Base-by-base conservation (phyloP, 768 basidiomycete species). In the Tulasnella calospora region DNA sequence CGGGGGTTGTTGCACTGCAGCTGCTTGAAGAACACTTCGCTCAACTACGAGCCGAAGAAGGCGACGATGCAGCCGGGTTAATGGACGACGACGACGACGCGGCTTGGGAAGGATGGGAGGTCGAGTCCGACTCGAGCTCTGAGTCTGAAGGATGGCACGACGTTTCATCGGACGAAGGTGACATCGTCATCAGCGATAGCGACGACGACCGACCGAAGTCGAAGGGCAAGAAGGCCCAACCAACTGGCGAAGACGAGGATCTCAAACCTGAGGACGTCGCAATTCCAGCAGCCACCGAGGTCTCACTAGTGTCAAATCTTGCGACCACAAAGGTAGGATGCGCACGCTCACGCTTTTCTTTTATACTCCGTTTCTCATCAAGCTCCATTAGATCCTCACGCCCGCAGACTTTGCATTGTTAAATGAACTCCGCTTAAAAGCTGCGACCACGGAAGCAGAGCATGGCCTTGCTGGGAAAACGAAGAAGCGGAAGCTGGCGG, bases 391-490 rank as follows among this genome's bases (percentile, higher is more conserved):
- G 95, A 99, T 99, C 82, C 89, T 99, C 61, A 99, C 98, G 0
- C 98, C 98, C 0, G 96, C 96, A 40, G 98, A 99, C 84, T 99
- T 98, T 83, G 93, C 93, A 0, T 84, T 98, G 74, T 87, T 99
- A 74, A 93, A 94, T 82, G 94, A 98, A 81, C 90, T 99, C 27
- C 91, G 92, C 2, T 88, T 94, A 73, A 88, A 94, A 85, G 94
- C 92, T 0, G 94, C 93, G 23, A 86, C 88, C 21, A 88, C 90
- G 78, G 90, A 90, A 0, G 90, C 93, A 8, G 90, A 94, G 82
- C 84, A 84, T 33, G 90, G 90, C 2, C 27, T 67, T 27, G 92
- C 91, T 6, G 92, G 94, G 1, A 86, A 89, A 27, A 80, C 88
- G 47, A 91, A 94, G 4, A 98, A 98, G 84, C 92, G 97, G 41